phyloP scores from a whole-genome alignment of 164 flowering plant genomes.

The Aristolochia fimbriata region DNA sequence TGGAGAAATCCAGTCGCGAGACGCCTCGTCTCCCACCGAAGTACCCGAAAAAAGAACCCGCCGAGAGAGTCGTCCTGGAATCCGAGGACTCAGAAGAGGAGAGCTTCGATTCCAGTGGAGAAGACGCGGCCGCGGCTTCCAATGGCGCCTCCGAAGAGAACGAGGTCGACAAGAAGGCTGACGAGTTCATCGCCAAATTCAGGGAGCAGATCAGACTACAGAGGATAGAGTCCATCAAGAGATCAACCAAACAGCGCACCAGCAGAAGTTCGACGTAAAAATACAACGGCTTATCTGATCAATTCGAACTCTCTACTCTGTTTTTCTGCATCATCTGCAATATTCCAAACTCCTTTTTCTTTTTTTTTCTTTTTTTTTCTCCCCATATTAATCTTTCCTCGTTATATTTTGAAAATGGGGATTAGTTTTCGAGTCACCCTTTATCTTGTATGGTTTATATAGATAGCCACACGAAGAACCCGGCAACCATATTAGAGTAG shows the following conservation, averaged over 20 bases:
- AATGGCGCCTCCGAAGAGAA: slow-evolving; percentile 29
- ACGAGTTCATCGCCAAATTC: slow-evolving; percentile 88
- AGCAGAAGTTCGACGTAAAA: neutral
- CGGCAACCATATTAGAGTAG: no score
- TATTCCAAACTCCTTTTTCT: no score
- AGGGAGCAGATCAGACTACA: slow-evolving; percentile 95
- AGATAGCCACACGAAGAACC: no score
- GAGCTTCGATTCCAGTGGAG: slow-evolving; percentile 7
- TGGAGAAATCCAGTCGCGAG: slow-evolving; percentile 10
- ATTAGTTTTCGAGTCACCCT: no score
- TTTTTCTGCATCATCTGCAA: no score
- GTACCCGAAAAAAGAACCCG: slow-evolving; percentile 13
- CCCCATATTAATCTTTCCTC: no score
- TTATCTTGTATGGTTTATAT: no score
- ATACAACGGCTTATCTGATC: no score
- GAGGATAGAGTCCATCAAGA: slow-evolving; percentile 43
- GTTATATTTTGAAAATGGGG: no score
- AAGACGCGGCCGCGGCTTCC: slow-evolving; percentile 10
- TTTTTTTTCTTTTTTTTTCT: no score
- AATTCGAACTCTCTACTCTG: no score
- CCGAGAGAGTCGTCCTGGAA: slow-evolving; percentile 18
- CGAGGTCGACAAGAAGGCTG: slow-evolving; percentile 82
- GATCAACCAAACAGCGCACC: slow-evolving; percentile 1
- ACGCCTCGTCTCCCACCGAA: neutral
- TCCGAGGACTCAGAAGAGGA: slow-evolving; percentile 34